Conservation (phyloP, 2,329 filamentous ascomycete genomes). For the Bipolaris gigantea region DNA sequence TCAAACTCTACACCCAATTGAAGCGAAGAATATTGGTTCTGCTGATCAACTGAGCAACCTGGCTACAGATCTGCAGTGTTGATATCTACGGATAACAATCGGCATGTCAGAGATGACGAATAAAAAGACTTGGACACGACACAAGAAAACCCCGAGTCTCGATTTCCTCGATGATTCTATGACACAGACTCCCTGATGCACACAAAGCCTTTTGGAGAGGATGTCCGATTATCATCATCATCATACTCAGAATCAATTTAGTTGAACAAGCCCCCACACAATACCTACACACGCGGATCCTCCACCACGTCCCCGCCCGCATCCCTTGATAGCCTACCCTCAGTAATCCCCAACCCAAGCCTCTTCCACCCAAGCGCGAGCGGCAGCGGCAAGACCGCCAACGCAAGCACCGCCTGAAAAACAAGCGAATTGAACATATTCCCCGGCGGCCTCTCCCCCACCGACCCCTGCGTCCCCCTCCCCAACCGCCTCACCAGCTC, state of each 20-base stretch:
- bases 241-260: slow-evolving; percentile 1
- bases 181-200: neutral
- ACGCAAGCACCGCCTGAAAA: slow-evolving; percentile 74
- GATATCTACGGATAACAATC: neutral
- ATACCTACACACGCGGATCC: slow-evolving; percentile 11
- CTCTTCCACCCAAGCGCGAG: slow-evolving; percentile 63
- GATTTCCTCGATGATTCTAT: neutral
- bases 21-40: neutral
- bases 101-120: neutral
- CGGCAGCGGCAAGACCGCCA: slow-evolving; percentile 67
- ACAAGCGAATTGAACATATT: slow-evolving; percentile 77
- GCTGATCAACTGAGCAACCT: neutral
- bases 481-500: slow-evolving; percentile 33
- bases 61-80: neutral
- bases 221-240: neutral
- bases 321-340: slow-evolving; percentile 40
- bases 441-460: slow-evolving; percentile 55
- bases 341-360: slow-evolving; percentile 58
- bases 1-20: too few relatives aligned
- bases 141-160: neutral
- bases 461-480: slow-evolving; percentile 22
- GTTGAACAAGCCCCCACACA: slow-evolving; percentile 17
- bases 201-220: neutral
- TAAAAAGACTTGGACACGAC: neutral
- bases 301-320: slow-evolving; percentile 23